Conservation (phyloP, 805 yeast genomes). For the Wickerhamiella galacta region DNA sequence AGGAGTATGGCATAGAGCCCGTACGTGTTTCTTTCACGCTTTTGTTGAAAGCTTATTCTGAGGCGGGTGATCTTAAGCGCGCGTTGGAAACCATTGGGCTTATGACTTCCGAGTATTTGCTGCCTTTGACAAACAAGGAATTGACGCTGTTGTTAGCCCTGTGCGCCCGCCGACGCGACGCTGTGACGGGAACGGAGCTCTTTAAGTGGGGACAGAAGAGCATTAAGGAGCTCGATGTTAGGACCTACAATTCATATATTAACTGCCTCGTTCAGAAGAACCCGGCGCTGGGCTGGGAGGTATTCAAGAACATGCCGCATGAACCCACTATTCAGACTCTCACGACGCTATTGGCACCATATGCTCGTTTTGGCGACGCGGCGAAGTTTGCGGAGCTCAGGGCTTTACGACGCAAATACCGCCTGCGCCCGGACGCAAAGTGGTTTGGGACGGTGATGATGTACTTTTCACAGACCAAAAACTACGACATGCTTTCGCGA, state of each 20-base stretch:
- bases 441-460: conserved; percentile 20
- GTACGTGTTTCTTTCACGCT: conserved; percentile 21
- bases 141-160: conserved; percentile 16
- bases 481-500: conserved; percentile 23
- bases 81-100: conserved; percentile 17
- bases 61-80: conserved; percentile 23
- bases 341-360: conserved; percentile 14
- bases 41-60: conserved; percentile 24
- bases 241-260: conserved; percentile 22
- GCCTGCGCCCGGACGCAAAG: conserved; percentile 16
- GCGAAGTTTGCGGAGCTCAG: conserved; percentile 1
- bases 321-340: conserved; percentile 11
- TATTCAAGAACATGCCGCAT: conserved; percentile 17
- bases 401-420: conserved; percentile 12
- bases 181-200: conserved; percentile 14
- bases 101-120: conserved; percentile 10
- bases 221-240: conserved; percentile 14
- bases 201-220: conserved; percentile 17
- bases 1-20: conserved; percentile 19
- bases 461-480: conserved; percentile 22
- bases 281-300: conserved; percentile 19
- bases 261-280: conserved; percentile 18
- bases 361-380: conserved; percentile 9
- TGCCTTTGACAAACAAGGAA: conserved; percentile 13
- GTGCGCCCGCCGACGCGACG: conserved; percentile 18